Base-by-base conservation (phyloP, 768 basidiomycete species). In the Ramaria sp. region DNA sequence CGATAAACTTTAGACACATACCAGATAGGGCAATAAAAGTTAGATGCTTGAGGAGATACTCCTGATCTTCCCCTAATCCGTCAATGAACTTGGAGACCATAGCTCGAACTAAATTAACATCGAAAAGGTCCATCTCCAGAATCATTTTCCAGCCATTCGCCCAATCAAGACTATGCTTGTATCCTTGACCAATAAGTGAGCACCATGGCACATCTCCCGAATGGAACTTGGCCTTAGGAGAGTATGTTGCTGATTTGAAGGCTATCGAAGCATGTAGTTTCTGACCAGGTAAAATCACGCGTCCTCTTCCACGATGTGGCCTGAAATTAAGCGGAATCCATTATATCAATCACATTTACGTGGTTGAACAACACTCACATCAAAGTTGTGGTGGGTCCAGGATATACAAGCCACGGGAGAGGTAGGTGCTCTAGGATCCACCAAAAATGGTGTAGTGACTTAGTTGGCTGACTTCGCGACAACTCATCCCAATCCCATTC, bases 201-300 rank as follows among this genome's bases (percentile, higher is more conserved):
- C 5, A 42, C 41, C 41, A 42, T 7, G 16, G 16, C 15, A 6
- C 6, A 27, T 34, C 30, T 24, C 27, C 36, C 10, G 25, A n/a
- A 8, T 3, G 7, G 9, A 56, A 44, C 10, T 22, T 36, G 2
- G 57, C 55, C 20, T 15, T 38, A 2, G 61, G 56, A 27, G 50
- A 38, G 28, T 59, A 59, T 52, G 39, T 39, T 25, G 42, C 3
- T 5, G 30, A 10, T 42, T 37, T 27, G 45, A 62, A 58, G 10
- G 58, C 56, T 1, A 61, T 50, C 6, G 60, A 61, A 8, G 54
- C 59, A 49, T 62, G 61, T n/a, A 62, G 27, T 10, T 16, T 53
- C 27, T 61, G 61, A 0, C 45, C 55, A 9, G n/a, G 43, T 5
- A n/a, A 6, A 25, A 41, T 49, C 38, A 62, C 60, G 20, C 56